Percentiles rank a stretch among this genome's conserved stretches.
Evolutionary conservation across 2,329 filamentous ascomycete species (phyloP).

Genomic region (Cytospora piceae): DNA sequence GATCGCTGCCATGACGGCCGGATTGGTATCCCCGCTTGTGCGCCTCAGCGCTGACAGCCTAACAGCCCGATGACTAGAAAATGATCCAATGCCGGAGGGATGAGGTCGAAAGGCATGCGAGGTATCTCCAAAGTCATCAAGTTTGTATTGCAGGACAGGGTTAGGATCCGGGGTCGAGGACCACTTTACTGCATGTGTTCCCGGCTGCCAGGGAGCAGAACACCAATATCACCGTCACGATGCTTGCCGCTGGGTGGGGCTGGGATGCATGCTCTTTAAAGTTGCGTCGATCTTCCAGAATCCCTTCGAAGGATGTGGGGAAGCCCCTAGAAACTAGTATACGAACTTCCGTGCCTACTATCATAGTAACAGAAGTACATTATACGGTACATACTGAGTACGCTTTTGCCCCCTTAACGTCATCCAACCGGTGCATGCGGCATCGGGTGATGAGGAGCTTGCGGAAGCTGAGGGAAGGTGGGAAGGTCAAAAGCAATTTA

Average conservation of each 20-base stretch:
- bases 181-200: conserved; percentile 1
- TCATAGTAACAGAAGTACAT: not conserved
- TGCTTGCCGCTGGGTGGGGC: conserved; percentile 10
- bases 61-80: not conserved
- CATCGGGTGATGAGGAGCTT: not conserved
- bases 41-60: not conserved
- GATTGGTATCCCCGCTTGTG: not conserved
- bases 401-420: not conserved
- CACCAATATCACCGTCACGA: conserved; percentile 7
- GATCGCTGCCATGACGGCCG: not conserved
- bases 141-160: not conserved
- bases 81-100: not conserved
- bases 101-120: conserved; percentile 4
- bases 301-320: conserved; percentile 18
- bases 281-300: conserved; percentile 13
- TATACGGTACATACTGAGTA: not conserved
- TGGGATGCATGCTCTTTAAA: conserved; percentile 3
- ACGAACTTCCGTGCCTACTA: conserved; percentile 4
- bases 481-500: conserved; percentile 8
- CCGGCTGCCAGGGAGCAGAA: conserved; percentile 13
- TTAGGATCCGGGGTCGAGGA: conserved; percentile 1
- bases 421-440: not conserved
- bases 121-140: not conserved
- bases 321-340: not conserved
- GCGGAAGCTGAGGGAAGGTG: not conserved